Conservation (phyloP, 495 filamentous ascomycete species). For the Neurospora africana region DNA sequence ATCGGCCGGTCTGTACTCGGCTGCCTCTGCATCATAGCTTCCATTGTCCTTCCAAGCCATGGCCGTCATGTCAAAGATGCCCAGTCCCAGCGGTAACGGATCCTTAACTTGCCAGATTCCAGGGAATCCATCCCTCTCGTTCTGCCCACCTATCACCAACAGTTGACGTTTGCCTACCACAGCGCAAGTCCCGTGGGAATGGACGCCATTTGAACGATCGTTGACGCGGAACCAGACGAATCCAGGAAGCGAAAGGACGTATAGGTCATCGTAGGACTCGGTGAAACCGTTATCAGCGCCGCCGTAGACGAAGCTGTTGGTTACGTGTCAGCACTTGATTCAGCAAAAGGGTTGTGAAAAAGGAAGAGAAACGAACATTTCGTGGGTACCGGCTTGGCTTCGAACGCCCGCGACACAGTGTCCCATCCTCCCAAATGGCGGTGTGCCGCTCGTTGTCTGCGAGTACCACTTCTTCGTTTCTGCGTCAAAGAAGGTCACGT, state of each 20-base stretch:
- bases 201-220: background rate
- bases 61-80: slow-evolving; percentile 9
- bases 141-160: background rate
- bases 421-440: background rate
- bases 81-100: slow-evolving; percentile 1
- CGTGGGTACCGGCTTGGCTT: background rate
- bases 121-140: background rate
- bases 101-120: background rate
- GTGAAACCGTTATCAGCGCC: background rate
- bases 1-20: background rate
- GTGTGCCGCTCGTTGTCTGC: background rate
- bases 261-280: background rate
- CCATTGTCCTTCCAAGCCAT: slow-evolving; percentile 3
- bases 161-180: background rate
- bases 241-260: background rate
- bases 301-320: background rate
- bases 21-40: slow-evolving; percentile 3
- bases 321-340: background rate
- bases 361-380: background rate
- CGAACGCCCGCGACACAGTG: background rate
- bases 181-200: background rate
- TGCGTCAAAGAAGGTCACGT: background rate
- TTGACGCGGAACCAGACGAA: background rate
- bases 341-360: background rate
- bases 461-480: background rate